Percentiles rank a stretch among this genome's conserved stretches.
Conservation (phyloP, 768 basidiomycete species). For the Suillus cothurnatus region DNA sequence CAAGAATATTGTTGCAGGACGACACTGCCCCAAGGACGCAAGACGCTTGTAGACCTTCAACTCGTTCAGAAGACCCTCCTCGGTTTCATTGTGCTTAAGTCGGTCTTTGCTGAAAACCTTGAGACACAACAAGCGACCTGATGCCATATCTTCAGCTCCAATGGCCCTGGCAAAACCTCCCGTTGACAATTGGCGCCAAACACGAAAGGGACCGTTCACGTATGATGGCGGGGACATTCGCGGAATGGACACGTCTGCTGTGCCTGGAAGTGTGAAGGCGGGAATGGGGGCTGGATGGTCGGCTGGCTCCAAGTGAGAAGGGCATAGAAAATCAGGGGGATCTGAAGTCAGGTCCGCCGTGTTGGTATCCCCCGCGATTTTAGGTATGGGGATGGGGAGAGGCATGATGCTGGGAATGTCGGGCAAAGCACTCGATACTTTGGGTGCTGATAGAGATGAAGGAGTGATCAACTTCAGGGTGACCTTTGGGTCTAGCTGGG, state of each 20-base stretch:
- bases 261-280: background rate
- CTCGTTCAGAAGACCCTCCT: conserved; percentile 32
- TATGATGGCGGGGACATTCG: background rate
- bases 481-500: conserved; percentile 11
- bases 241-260: background rate
- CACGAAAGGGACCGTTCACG: conserved; percentile 26
- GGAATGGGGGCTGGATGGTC: too few relatives aligned
- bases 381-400: background rate
- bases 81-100: conserved; percentile 13
- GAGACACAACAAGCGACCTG: conserved; percentile 40
- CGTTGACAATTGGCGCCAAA: conserved; percentile 18
- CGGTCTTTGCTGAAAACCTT: conserved; percentile 35
- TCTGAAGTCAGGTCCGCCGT: background rate
- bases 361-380: background rate
- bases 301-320: background rate
- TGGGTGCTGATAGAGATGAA: background rate
- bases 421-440: background rate
- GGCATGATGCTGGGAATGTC: background rate
- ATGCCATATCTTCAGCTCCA: conserved; percentile 26
- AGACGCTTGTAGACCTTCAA: conserved; percentile 39
- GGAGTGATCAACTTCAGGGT: conserved; percentile 11
- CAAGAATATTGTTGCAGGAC: conserved; percentile 35
- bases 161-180: conserved; percentile 25
- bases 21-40: conserved; percentile 20
- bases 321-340: background rate